These are phyloP conservation scores for Euphorbia celastroides DNA, from an alignment of 441 rosid genomes.

Conservation along the genomic window DNA sequence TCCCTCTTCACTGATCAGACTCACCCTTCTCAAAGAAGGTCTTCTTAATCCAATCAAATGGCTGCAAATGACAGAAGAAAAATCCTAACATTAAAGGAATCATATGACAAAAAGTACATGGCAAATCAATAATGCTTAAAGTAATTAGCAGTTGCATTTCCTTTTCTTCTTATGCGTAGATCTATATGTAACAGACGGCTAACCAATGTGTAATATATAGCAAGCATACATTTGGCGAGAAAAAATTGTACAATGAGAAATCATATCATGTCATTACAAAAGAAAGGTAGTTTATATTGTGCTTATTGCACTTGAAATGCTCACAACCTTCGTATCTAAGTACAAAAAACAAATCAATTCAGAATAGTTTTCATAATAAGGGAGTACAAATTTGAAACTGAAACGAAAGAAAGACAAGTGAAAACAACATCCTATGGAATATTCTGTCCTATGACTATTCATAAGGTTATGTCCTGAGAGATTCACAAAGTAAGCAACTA, in stretches of 20 bases:
- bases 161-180: background rate
- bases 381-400: background rate
- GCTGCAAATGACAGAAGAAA: conserved; percentile 36
- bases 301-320: background rate
- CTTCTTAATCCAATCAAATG: conserved; percentile 84
- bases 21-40: conserved; percentile 64
- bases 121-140: background rate
- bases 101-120: too few relatives aligned
- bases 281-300: background rate
- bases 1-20: conserved; percentile 32
- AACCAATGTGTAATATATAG: background rate
- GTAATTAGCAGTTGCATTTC: background rate
- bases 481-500: background rate
- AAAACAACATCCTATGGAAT: background rate
- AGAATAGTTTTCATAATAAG: background rate
- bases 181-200: background rate
- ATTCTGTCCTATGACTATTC: too few relatives aligned
- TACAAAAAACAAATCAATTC: background rate
- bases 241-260: background rate
- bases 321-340: background rate
- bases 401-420: background rate
- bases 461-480: background rate
- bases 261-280: background rate
- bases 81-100: background rate
- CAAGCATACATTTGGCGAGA: background rate